Percentiles rank a stretch among this genome's conserved stretches.
Conservation (phyloP, 768 basidiomycete genomes). For the Agaricus bisporus region DNA sequence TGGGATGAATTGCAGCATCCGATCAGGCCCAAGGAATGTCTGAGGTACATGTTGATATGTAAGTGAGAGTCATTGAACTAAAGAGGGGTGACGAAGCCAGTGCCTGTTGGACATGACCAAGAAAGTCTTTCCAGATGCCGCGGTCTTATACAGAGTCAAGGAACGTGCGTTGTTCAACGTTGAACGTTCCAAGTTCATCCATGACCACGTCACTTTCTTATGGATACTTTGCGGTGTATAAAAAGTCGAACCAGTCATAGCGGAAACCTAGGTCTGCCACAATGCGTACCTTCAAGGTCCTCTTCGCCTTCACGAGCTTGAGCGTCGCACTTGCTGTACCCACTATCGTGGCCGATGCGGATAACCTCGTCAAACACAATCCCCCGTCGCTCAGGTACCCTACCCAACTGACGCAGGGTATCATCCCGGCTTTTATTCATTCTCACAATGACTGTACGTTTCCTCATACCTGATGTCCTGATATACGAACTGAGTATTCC, state of each 20-base stretch:
- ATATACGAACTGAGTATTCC: neutral
- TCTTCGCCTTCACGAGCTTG: neutral
- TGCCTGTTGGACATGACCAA: too few species aligned
- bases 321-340: neutral
- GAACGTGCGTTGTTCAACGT: too few species aligned
- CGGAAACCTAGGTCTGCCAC: neutral
- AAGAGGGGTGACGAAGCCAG: too few species aligned
- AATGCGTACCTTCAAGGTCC: neutral
- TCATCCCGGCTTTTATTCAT: conserved; percentile 43
- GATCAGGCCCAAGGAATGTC: too few species aligned
- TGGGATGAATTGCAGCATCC: too few species aligned
- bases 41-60: too few species aligned
- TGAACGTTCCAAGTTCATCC: too few species aligned
- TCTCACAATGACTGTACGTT: conserved; percentile 49
- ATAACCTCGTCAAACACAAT: conserved; percentile 24
- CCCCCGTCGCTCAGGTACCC: conserved; percentile 37
- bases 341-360: conserved; percentile 6
- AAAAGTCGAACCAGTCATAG: neutral
- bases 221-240: neutral
- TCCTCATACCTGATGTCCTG: neutral
- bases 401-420: conserved; percentile 40
- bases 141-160: too few species aligned
- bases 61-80: too few species aligned
- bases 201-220: too few species aligned
- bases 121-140: too few species aligned